Base-by-base conservation (phyloP, 1,284 basidiomycete genomes). In the Leccinum subfulvum region DNA sequence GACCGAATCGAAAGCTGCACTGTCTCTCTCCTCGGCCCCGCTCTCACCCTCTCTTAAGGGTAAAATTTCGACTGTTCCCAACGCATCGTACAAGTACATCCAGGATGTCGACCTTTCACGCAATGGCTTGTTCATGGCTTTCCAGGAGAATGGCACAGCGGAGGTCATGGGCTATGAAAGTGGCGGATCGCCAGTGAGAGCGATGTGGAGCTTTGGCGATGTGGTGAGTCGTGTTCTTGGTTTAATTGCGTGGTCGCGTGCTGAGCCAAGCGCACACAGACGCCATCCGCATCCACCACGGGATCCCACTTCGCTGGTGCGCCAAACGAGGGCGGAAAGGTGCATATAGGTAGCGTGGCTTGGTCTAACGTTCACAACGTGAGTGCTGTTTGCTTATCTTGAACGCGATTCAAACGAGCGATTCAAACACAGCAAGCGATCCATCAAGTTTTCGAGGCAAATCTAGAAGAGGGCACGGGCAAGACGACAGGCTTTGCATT, bases 311-410 rank as follows among this genome's bases (percentile, higher is more conserved):
- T 86, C 71, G 73, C 84, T 3, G 91, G 91, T 47, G 84, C 81
- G 3, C 65, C 86, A 1, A 86, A 90, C 68, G 78, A 78, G 51
- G 74, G 82, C 23, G 88, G 87, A 7, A 71, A 78, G 4, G 80
- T 85, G 0, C 88, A 88, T 69, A 75, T 97, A 62, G 84, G 84
- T 21, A 84, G 92, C 28, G 78, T 93, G 16, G 91, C 85, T 71
- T 96, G 90, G 89, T 89, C 89, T 0, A 80, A 85, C 65, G 69
- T 72, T 2, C 71, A 84, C 52, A 76, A 80, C 62, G 91, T 91
- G 70, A 68, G 83, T 80, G 68, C 10, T 4, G 23, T 26, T 64
- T 44, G 21, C 47, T 62, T 62, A 30, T 62, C 60, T 52, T 58
- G 26, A 41, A 41, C 21, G 41, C 35, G n/a, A 26, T 47, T 2